These are phyloP conservation scores for Malassezia sp. DNA, from an alignment of 1,284 basidiomycete genomes.

Conservation along the genomic window DNA sequence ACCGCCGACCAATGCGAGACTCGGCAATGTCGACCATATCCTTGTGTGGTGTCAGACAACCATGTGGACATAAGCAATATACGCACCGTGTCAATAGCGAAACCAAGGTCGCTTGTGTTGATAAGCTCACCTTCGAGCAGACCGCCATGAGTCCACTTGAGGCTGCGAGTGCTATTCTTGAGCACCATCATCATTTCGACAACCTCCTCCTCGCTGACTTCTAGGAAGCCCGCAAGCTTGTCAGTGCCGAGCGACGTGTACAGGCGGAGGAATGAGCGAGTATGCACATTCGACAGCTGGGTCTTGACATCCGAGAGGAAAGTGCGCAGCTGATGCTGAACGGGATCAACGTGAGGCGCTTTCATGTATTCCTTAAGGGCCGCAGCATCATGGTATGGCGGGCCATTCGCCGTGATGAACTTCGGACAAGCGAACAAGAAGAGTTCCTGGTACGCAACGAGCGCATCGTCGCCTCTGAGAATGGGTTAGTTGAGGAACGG, in stretches of 20 bases:
- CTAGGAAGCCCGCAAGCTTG: slow-evolving; percentile 80
- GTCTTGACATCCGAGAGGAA: slow-evolving; percentile 70
- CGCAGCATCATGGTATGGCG: slow-evolving; percentile 74
- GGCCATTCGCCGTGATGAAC: slow-evolving; percentile 77
- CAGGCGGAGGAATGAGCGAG: slow-evolving; percentile 83
- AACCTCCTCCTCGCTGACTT: slow-evolving; percentile 78
- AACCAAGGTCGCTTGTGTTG: slow-evolving; percentile 84
- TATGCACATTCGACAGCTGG: slow-evolving; percentile 66
- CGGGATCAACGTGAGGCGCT: slow-evolving; percentile 57
- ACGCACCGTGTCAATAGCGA: slow-evolving; percentile 78
- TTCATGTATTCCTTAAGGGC: slow-evolving; percentile 55
- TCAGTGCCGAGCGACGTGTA: slow-evolving; percentile 85
- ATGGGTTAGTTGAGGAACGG: too few species aligned
- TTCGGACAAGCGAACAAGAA: slow-evolving; percentile 90
- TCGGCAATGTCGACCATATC: slow-evolving; percentile 93
- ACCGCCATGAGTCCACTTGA: slow-evolving; percentile 57
- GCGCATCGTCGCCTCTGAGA: slow-evolving; percentile 52
- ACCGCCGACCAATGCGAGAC: slow-evolving; percentile 77
- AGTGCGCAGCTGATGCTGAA: slow-evolving; percentile 68
- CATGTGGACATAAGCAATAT: slow-evolving; percentile 4
- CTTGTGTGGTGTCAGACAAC: slow-evolving; percentile 48
- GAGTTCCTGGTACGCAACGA: slow-evolving; percentile 80
- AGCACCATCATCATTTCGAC: slow-evolving; percentile 93
- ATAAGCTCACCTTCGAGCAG: slow-evolving; percentile 75
- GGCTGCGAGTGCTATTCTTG: slow-evolving; percentile 60